Base-by-base conservation (phyloP, 495 filamentous ascomycete genomes). In the Extremus antarcticus region DNA sequence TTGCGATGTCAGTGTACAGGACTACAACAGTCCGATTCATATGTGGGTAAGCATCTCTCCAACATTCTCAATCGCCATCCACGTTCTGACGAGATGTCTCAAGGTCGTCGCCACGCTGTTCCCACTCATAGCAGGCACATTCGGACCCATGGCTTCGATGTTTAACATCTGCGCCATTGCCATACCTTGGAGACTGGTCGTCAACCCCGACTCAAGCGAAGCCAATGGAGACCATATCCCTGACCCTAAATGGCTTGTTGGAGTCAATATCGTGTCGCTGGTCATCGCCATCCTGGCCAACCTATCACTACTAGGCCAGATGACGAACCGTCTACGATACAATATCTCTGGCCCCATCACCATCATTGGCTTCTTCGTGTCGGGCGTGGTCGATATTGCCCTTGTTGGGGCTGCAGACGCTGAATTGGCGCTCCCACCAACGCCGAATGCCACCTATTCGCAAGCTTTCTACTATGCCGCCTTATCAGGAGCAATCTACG, bases 51-150 rank as follows among this genome's bases (percentile, higher is more conserved):
- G 17, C 25, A 13, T 35, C 29, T 35, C 13, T 35, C 29, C 29
- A 4, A 4, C 7, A 35, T 7, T 35, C 29, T 35, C 29, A 4
- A 35, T 13, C 29, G 29, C 29, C 29, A 35, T 35, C 29, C 13
- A 35, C 29, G 29, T 35, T 7, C 29, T 13, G 13, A 4, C 29
- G 7, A 4, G 29, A 35, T 80, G 82, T 43, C 92, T 87, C 86
- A 91, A 87, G 88, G 82, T 90, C 58, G 84, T 85, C 11, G 85
- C 83, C 20, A 86, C 87, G 0, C 86, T 81, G 13, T 87, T 88
- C 58, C 88, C 88, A 25, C 76, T 92, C 63, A 74, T 87, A 35
- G 86, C 88, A 51, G 87, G 84, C 38, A 90, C 87, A 0, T 82
- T 94, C 51, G 88, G 88, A 0, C 88, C 88, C 1, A 85, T 91